Conservation (phyloP, 768 basidiomycete genomes). For the Calocera viscosa region DNA sequence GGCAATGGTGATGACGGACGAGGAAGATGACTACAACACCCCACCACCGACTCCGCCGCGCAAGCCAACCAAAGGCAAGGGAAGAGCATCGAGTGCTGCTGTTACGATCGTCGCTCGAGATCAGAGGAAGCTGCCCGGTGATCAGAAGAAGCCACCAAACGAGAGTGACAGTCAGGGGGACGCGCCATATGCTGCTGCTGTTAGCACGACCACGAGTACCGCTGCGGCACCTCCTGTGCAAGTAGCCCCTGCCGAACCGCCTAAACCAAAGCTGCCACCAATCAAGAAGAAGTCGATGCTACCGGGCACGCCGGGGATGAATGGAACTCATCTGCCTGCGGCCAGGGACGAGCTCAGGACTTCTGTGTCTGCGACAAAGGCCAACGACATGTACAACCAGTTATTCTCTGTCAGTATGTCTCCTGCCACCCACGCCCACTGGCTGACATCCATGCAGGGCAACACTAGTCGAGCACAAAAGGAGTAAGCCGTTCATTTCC, state of each 20-base stretch:
- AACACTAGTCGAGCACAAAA: slow-evolving; percentile 10
- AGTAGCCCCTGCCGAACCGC: not conserved
- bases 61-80: slow-evolving; percentile 17
- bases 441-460: slow-evolving; percentile 3
- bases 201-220: not conserved
- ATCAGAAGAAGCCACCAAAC: not conserved
- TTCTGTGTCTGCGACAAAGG: not conserved
- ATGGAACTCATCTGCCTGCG: not conserved
- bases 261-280: slow-evolving; percentile 10
- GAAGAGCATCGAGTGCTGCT: slow-evolving; percentile 29
- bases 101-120: slow-evolving; percentile 33
- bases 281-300: slow-evolving; percentile 12
- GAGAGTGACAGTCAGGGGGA: not conserved
- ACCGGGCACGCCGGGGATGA: not conserved
- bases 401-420: not conserved
- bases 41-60: slow-evolving; percentile 13
- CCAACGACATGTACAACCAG: not conserved
- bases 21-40: slow-evolving; percentile 14
- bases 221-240: not conserved
- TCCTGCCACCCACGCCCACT: not conserved
- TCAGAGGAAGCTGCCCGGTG: slow-evolving; percentile 28
- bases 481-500: not conserved
- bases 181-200: not conserved
- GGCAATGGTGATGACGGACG: slow-evolving; percentile 10
- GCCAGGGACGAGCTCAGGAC: not conserved